These are phyloP conservation scores for Schwanniomyces vanrijiae DNA, from an alignment of 805 yeast species.

Conservation along the genomic window DNA sequence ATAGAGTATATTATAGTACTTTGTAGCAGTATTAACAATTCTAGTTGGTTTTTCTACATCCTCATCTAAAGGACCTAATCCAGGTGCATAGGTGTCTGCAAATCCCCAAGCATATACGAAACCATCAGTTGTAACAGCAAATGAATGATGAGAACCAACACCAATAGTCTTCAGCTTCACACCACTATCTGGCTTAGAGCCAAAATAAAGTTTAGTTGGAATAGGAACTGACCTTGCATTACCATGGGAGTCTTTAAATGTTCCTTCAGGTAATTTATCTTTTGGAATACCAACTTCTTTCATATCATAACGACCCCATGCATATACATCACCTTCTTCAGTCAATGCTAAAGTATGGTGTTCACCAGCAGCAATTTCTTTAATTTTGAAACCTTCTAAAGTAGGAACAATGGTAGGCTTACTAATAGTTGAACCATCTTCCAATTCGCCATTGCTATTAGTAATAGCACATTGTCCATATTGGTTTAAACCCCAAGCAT, in stretches of 20 bases:
- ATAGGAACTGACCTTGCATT: slow-evolving; percentile 81
- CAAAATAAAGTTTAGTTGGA: slow-evolving; percentile 63
- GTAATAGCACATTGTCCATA: slow-evolving; percentile 90
- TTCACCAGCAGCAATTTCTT: slow-evolving; percentile 83
- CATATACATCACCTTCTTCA: slow-evolving; percentile 67
- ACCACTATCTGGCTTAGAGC: slow-evolving; percentile 25
- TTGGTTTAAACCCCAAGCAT: slow-evolving; percentile 95
- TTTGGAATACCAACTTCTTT: slow-evolving; percentile 82
- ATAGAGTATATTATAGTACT: slow-evolving; percentile 63
- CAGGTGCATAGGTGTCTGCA: slow-evolving; percentile 95
- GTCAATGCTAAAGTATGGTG: slow-evolving; percentile 86
- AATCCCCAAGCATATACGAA: slow-evolving; percentile 95
- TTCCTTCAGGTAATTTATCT: slow-evolving; percentile 64
- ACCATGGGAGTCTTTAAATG: slow-evolving; percentile 77
- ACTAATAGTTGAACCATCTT: slow-evolving; percentile 80
- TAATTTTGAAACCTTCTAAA: slow-evolving; percentile 57
- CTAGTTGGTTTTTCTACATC: slow-evolving; percentile 88
- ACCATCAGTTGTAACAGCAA: slow-evolving; percentile 85
- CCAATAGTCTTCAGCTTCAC: slow-evolving; percentile 50
- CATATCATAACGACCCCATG: slow-evolving; percentile 94
- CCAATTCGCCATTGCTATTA: slow-evolving; percentile 62
- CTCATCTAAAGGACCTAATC: slow-evolving; percentile 87
- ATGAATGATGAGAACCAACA: slow-evolving; percentile 89
- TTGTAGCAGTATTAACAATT: slow-evolving; percentile 92
- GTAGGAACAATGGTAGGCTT: slow-evolving; percentile 74